These are phyloP conservation scores for Cyberlindnera xylosilytica DNA, from an alignment of 805 yeast genomes.

Conservation along the genomic window DNA sequence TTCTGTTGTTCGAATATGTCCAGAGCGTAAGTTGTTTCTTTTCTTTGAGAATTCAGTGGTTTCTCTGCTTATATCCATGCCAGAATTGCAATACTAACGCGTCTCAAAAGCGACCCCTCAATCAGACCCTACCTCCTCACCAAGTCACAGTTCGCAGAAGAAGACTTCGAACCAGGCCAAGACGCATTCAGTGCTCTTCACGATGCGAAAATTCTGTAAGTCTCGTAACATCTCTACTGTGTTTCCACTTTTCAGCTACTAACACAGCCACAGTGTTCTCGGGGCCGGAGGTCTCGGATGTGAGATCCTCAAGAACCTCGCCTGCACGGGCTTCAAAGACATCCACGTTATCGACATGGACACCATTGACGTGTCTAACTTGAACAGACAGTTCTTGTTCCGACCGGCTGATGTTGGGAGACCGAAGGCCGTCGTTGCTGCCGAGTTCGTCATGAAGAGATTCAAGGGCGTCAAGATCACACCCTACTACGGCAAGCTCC, in stretches of 20 bases:
- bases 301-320: conserved; percentile 76
- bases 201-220: conserved; percentile 32
- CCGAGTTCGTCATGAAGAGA: conserved; percentile 49
- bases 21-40: not conserved
- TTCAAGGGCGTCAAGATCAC: conserved; percentile 44
- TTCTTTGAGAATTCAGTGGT: not conserved
- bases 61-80: not conserved
- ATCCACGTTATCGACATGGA: conserved; percentile 88
- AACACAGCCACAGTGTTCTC: conserved; percentile 41
- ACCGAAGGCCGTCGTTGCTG: conserved; percentile 79
- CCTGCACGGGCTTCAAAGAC: conserved; percentile 69
- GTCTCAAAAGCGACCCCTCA: conserved; percentile 15
- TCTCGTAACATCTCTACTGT: not conserved
- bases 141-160: conserved; percentile 34
- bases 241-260: conserved; percentile 5
- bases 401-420: conserved; percentile 77
- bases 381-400: conserved; percentile 89
- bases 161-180: conserved; percentile 34
- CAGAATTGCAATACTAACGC: conserved; percentile 4
- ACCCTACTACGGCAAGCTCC: conserved; percentile 65
- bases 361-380: conserved; percentile 85
- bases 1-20: too few relatives aligned
- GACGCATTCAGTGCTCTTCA: conserved; percentile 25
- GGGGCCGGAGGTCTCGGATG: conserved; percentile 98
- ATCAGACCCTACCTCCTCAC: conserved; percentile 24